A percentile compares a stretch with the other conserved stretches of the same genome.
These are phyloP conservation scores for Xylaria venustula DNA, from an alignment of 495 filamentous ascomycete species.

Conservation along the genomic window DNA sequence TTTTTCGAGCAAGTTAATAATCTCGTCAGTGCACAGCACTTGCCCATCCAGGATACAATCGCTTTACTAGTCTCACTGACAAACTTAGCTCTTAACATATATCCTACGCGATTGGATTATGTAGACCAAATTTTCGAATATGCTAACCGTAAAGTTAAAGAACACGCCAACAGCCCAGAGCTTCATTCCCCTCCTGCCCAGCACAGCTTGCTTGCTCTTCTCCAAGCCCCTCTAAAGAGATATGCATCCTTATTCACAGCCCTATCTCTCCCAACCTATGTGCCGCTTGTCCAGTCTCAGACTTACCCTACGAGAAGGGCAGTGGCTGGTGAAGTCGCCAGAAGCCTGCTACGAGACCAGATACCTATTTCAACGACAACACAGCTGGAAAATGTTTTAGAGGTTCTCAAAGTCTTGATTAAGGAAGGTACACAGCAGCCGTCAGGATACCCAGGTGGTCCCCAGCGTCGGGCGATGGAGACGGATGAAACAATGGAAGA, in stretches of 20 bases:
- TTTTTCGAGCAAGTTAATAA: constrained; percentile 97
- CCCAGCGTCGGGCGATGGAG: constrained; percentile 66
- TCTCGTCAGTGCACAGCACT: constrained; percentile 82
- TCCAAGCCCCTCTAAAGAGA: constrained; percentile 82
- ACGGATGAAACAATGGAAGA: constrained; percentile 97
- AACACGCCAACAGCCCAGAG: constrained; percentile 90
- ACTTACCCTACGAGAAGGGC: constrained; percentile 90
- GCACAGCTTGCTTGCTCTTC: constrained; percentile 80
- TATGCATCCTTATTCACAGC: constrained; percentile 95
- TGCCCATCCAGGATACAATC: constrained; percentile 93
- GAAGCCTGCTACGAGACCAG: constrained; percentile 74
- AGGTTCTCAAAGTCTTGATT: constrained; percentile 84
- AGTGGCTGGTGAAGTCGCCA: constrained; percentile 82
- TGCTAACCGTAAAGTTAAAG: constrained; percentile 81
- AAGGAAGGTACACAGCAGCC: constrained; percentile 87
- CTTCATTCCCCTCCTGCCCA: constrained; percentile 85
- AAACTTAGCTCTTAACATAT: constrained; percentile 92
- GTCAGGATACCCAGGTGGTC: constrained; percentile 76
- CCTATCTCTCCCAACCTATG: constrained; percentile 83
- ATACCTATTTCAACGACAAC: constrained; percentile 71
- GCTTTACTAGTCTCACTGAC: constrained; percentile 87
- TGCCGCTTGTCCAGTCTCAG: constrained; percentile 85
- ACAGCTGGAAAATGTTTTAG: constrained; percentile 85
- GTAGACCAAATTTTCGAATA: constrained; percentile 92
- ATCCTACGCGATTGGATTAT: constrained; percentile 88